Conservation (phyloP, 2,329 filamentous ascomycete genomes). For the Phialophora tarda region DNA sequence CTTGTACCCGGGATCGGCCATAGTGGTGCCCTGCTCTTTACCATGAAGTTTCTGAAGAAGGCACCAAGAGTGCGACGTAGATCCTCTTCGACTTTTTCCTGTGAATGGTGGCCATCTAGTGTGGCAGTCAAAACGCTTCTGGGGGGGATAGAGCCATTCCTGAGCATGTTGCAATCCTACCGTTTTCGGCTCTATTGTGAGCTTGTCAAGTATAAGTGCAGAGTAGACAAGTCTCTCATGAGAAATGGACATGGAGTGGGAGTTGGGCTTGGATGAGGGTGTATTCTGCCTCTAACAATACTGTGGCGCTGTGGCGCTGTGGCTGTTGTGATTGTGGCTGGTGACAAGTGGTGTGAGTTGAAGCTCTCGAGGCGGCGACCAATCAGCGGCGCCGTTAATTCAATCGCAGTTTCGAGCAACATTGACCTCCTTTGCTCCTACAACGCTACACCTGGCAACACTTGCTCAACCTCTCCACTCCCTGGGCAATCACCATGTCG, state of each 20-base stretch:
- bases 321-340: neutral
- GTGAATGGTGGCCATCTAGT: neutral
- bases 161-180: neutral
- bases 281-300: neutral
- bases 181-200: neutral
- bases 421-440: conserved; percentile 20
- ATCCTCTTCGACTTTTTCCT: neutral
- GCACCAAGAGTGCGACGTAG: neutral
- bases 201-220: neutral
- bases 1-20: neutral
- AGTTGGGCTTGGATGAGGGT: neutral
- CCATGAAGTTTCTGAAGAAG: neutral
- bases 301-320: neutral
- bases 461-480: conserved; percentile 26
- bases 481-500: conserved; percentile 49
- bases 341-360: conserved; percentile 18
- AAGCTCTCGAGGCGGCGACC: conserved; percentile 6
- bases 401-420: conserved; percentile 24
- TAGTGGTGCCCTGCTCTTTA: neutral
- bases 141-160: neutral
- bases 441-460: conserved; percentile 23
- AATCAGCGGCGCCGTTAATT: neutral
- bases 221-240: neutral
- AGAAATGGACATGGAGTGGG: neutral
- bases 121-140: neutral